Evolutionary conservation across 1,139 yeast species (phyloP), one percentile per base, ranked within the genome.

Genomic region (Pichia sp.): DNA sequence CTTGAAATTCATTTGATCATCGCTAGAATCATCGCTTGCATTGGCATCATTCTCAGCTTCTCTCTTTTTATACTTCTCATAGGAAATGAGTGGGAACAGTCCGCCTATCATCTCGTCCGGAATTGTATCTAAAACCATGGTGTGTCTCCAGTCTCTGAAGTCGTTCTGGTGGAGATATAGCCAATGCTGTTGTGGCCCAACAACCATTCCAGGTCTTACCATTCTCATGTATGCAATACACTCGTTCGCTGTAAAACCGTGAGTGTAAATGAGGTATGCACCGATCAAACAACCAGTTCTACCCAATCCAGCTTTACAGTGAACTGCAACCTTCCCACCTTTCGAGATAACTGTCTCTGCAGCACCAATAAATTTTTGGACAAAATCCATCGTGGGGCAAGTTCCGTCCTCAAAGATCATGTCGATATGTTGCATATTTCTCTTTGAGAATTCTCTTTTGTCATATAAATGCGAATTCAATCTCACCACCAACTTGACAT

Each of bases 151-250:
- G 51, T 87, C 96, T 51, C 96, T 72, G 60, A 91, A 91, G 50
- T 87, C 96, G 57, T 87, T 82, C 60, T 91, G 98, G 58, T 91
- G 96, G 49, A 91, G 72, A 55, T 91, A 93, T 38, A 91, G 68
- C 98, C 98, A 91, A 62, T 91, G 98, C 56, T 91, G 98, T 59
- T 91, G 98, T 3, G 98, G 98, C 0, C 98, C 98, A 25, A 91
- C 98, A 13, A 91, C 97, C 98, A 91, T 91, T 22, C 98, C 98
- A 0, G 98, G 98, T 48, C 98, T 74, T 47, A 91, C 70, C 74
- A 91, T 84, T 58, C 98, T 73, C 93, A 91, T 84, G 55, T 87
- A 91, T 1, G 91, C 96, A 51, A 91, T 91, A 59, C 95, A 93
- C 60, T 91, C 98, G 53, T 77, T 84, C 6, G 98, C 98, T 6